phyloP scores from a whole-genome alignment of 208 protist genomes.

The Leishmania aethiopica region DNA sequence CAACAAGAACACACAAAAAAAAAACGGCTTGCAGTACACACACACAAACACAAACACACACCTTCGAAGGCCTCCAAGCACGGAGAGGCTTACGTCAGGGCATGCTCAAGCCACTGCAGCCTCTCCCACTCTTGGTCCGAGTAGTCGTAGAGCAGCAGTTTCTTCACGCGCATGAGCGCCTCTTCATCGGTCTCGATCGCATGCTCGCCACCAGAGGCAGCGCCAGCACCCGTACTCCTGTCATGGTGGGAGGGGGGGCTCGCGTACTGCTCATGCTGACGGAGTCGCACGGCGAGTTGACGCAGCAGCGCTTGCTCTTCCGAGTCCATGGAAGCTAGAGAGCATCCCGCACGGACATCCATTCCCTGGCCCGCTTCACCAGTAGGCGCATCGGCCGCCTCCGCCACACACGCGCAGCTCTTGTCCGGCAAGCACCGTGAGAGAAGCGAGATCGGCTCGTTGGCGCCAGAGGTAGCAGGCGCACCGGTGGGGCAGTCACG shows the following conservation, averaged over 20 bases:
- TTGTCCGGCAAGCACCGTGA: constrained; percentile 6
- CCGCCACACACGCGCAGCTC: background rate
- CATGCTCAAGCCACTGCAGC: constrained; percentile 35
- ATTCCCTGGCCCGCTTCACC: background rate
- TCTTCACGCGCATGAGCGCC: constrained; percentile 15
- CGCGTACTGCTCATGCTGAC: constrained; percentile 4
- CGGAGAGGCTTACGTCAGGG: constrained; percentile 11
- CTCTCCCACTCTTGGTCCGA: constrained; percentile 57
- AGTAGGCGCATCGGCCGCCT: background rate
- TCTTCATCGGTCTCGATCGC: constrained; percentile 9
- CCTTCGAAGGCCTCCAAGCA: background rate
- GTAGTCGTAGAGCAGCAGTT: constrained; percentile 59
- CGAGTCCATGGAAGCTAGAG: background rate
- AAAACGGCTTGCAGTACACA: background rate
- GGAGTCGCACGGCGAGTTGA: constrained; percentile 7
- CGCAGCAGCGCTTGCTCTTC: constrained; percentile 12
- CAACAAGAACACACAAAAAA: too few species aligned
- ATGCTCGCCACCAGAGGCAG: constrained; percentile 1
- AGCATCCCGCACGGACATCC: background rate
- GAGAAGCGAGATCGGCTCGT: constrained; percentile 16
- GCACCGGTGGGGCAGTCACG: constrained; percentile 1
- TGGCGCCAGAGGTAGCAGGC: background rate
- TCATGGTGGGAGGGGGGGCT: background rate
- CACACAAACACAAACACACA: too few species aligned
- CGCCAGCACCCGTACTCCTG: background rate